Percentiles rank a stretch among this genome's conserved stretches.
Evolutionary conservation across 208 protist genomes (phyloP).

Genomic region (Leishmania turanica): DNA sequence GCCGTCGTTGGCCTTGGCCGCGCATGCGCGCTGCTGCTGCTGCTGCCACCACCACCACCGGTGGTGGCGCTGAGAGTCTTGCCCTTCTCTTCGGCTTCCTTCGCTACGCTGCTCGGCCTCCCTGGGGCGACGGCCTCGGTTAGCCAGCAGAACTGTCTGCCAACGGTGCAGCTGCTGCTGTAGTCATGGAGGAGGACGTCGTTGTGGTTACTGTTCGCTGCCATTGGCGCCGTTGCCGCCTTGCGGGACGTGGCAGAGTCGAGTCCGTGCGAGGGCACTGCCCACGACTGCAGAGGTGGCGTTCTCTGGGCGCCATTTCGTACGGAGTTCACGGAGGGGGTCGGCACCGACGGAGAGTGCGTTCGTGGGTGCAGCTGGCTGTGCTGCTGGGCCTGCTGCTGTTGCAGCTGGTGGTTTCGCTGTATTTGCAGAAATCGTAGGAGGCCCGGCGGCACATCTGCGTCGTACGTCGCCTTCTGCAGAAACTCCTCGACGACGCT

Average conservation of each 20-base stretch:
- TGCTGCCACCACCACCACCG: not conserved
- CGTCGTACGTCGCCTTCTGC: constrained; percentile 18
- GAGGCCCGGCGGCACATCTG: constrained; percentile 29
- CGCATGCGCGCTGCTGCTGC: not conserved
- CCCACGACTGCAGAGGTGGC: not conserved
- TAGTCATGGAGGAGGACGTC: not conserved
- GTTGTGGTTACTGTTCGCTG: not conserved
- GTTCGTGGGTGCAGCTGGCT: not conserved
- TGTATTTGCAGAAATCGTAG: constrained; percentile 21
- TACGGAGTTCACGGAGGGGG: not conserved
- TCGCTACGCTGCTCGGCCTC: not conserved
- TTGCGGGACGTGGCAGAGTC: not conserved
- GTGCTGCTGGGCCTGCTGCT: constrained; percentile 5
- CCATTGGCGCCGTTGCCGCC: not conserved
- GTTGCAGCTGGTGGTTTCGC: constrained; percentile 1
- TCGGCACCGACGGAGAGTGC: not conserved
- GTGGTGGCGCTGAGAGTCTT: not conserved
- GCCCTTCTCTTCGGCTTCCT: not conserved
- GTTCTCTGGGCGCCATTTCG: not conserved
- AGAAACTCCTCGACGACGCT: constrained; percentile 10
- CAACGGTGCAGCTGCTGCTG: not conserved
- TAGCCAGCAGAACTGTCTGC: not conserved
- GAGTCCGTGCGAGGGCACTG: not conserved
- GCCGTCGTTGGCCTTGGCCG: not conserved
- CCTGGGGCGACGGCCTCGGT: not conserved